A percentile compares a stretch with the other conserved stretches of the same genome.
phyloP scores from a whole-genome alignment of 495 filamentous ascomycete genomes.

The Penicillium daleae region DNA sequence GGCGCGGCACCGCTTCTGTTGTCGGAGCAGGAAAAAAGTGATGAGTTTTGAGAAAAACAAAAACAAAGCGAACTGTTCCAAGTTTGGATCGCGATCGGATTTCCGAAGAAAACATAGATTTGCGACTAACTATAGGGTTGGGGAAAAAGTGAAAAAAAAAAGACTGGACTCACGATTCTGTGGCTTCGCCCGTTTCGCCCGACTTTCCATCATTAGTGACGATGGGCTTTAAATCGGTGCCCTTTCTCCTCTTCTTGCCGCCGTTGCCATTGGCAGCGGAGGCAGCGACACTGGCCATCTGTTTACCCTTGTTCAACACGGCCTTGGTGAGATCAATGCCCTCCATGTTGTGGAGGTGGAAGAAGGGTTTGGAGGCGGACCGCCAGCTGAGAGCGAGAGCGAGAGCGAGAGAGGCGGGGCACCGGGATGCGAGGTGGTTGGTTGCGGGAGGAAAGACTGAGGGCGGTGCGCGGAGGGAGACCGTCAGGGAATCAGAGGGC shows the following conservation, averaged over 20 bases:
- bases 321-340: slow-evolving; percentile 74
- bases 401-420: slow-evolving; percentile 35
- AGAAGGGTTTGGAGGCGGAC: slow-evolving; percentile 14
- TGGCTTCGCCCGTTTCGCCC: slow-evolving; percentile 39
- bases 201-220: slow-evolving; percentile 74
- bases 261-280: slow-evolving; percentile 67
- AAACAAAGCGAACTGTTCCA: slow-evolving; percentile 20
- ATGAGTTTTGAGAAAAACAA: neutral
- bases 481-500: too few relatives aligned
- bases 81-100: neutral
- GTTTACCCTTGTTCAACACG: slow-evolving; percentile 78
- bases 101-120: slow-evolving; percentile 1
- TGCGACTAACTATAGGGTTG: slow-evolving; percentile 34
- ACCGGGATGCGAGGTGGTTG: slow-evolving; percentile 29
- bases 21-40: slow-evolving; percentile 15
- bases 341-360: slow-evolving; percentile 62
- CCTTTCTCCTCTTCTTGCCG: slow-evolving; percentile 85
- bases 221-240: slow-evolving; percentile 83
- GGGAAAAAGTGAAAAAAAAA: slow-evolving; percentile 12
- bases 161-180: slow-evolving; percentile 54
- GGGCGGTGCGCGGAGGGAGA: slow-evolving; percentile 18
- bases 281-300: slow-evolving; percentile 64
- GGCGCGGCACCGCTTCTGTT: slow-evolving; percentile 43
- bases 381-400: slow-evolving; percentile 30
- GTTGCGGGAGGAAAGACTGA: slow-evolving; percentile 19